Evolutionary conservation across 495 filamentous ascomycete species (phyloP), one percentile per base, ranked within the genome.

Genomic region (Halenospora varia): DNA sequence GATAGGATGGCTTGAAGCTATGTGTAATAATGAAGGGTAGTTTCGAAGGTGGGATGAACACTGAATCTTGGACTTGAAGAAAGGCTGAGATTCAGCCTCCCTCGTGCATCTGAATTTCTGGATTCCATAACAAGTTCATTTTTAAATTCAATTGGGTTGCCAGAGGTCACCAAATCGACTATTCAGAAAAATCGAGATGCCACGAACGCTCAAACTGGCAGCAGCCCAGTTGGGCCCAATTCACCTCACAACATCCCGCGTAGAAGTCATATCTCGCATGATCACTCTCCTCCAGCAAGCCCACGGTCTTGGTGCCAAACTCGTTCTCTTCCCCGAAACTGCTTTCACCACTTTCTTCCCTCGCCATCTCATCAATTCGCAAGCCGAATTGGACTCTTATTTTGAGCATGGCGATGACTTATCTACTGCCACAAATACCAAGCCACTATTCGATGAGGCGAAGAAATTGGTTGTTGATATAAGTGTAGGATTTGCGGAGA

Each of bases 321-420:
- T 78, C 0, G 75, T 77, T 15, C 68, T 79, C 39, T 79, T 75
- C 59, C 77, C 77, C 4, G 77, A 79, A 55, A 66, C 68, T 46
- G 70, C 74, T 40, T 70, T 78, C 61, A 78, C 75, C 10, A 79
- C 75, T 0, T 79, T 79, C 69, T 78, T 78, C 61, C 77, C 77
- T 1, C 70, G 75, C 50, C 69, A 76, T 53, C 61, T 76, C 25
- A 70, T 75, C 62, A 48, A 64, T 35, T 62, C 69, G 23, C 63
- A 63, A 29, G 47, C 65, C 19, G 71, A 77, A 25, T 61, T 79
- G 1, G 74, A 74, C 51, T 48, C 57, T 11, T 79, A 67, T 63
- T 77, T 79, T 59, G 76, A 79, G 53, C 67, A 73, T 57, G 72
- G 63, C 29, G 71, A 77, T 51, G 66, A 72, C 42, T 58, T 69